phyloP scores from a whole-genome alignment of 225 moss, liverwort and hornwort species.

The Sphagnum tenellum region DNA sequence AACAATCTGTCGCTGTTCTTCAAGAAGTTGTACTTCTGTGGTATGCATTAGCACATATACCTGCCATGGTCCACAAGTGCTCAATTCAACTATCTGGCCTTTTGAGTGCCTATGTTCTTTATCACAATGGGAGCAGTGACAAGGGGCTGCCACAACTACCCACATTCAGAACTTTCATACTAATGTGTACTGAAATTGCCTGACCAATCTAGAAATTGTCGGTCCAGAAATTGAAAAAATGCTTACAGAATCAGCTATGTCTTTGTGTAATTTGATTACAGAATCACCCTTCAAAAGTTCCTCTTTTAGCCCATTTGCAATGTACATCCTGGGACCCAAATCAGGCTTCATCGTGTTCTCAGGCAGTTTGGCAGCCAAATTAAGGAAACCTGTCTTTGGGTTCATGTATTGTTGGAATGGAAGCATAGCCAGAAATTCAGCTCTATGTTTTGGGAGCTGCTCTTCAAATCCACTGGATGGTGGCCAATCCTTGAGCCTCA shows the following conservation, averaged over 20 bases:
- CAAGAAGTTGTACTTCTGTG: slow-evolving; percentile 49
- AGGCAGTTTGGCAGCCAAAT: slow-evolving; percentile 81
- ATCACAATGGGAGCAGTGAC: too few species aligned
- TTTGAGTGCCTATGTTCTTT: too few species aligned
- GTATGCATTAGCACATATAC: slow-evolving; percentile 87
- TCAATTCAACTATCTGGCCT: too few species aligned
- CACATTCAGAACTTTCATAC: too few species aligned
- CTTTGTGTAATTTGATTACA: slow-evolving; percentile 92
- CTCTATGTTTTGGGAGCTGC: slow-evolving; percentile 79
- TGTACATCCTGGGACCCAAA: slow-evolving; percentile 93
- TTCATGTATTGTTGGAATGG: slow-evolving; percentile 89
- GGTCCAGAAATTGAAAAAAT: not conserved
- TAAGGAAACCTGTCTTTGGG: slow-evolving; percentile 60
- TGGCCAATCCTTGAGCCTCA: slow-evolving; percentile 95
- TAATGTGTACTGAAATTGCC: too few species aligned
- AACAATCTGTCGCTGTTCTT: slow-evolving; percentile 24
- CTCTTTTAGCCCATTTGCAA: slow-evolving; percentile 70
- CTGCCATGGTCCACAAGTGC: slow-evolving; percentile 18
- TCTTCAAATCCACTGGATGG: slow-evolving; percentile 79
- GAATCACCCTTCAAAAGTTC: slow-evolving; percentile 92
- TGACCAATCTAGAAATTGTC: too few species aligned
- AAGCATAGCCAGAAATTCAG: slow-evolving; percentile 75
- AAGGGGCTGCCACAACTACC: too few species aligned
- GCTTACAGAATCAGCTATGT: slow-evolving; percentile 92
- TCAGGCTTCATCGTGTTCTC: slow-evolving; percentile 57